Evolutionary conservation across 2,329 filamentous ascomycete genomes (phyloP).

Genomic region (Fusarium longipes): DNA sequence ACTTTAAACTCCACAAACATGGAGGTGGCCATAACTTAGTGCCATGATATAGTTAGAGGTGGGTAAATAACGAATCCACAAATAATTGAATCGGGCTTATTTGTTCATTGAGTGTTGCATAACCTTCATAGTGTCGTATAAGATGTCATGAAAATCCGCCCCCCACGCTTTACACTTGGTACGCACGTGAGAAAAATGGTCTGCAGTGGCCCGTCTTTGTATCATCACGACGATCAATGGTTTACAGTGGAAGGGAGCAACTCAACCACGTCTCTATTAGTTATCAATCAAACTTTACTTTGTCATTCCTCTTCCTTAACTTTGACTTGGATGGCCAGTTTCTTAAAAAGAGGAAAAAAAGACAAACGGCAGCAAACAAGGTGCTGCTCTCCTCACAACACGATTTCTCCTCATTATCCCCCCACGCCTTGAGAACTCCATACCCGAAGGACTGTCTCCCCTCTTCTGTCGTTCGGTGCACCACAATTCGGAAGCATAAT

Average conservation of each 20-base stretch:
- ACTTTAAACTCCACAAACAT: background rate
- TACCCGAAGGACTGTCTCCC: background rate
- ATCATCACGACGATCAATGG: slow-evolving; percentile 23
- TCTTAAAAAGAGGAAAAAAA: background rate
- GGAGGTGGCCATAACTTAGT: too few species aligned
- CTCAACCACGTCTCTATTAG: background rate
- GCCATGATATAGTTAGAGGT: slow-evolving; percentile 10
- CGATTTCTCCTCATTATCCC: slow-evolving; percentile 6
- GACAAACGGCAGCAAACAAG: background rate
- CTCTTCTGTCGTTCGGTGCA: slow-evolving; percentile 29
- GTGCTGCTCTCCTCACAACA: slow-evolving; percentile 18
- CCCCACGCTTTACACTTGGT: slow-evolving; percentile 36
- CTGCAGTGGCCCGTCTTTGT: slow-evolving; percentile 36
- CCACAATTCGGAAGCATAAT: slow-evolving; percentile 35
- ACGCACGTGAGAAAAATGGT: slow-evolving; percentile 38
- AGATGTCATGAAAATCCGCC: slow-evolving; percentile 4
- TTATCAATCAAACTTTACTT: background rate
- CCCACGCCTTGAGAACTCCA: slow-evolving; percentile 20
- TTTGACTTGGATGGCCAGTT: too few species aligned
- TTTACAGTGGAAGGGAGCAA: background rate
- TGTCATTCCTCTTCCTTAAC: background rate
- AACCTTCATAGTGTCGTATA: background rate
- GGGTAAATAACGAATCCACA: background rate
- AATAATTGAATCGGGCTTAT: background rate
- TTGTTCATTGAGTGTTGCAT: background rate